Percentiles rank a stretch among this genome's conserved stretches.
Evolutionary conservation across 1,284 basidiomycete genomes (phyloP).

Genomic region (Waitea zeae): DNA sequence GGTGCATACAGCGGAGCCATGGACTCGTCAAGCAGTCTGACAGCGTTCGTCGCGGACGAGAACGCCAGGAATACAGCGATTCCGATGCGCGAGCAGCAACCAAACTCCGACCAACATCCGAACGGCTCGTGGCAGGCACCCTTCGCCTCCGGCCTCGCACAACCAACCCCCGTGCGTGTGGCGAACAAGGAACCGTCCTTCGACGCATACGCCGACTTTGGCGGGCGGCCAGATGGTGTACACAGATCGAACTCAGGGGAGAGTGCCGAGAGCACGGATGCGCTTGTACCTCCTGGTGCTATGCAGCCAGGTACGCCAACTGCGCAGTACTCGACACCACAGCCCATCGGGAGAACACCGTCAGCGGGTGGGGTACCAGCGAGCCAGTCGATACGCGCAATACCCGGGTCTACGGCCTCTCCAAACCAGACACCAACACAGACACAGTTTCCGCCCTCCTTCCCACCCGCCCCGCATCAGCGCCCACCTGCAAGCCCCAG

Average conservation of each 20-base stretch:
- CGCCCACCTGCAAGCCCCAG: too few relatives aligned
- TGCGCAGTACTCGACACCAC: not conserved
- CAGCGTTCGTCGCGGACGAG: slow-evolving; percentile 6
- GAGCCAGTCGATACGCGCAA: slow-evolving; percentile 4
- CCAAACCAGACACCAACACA: slow-evolving; percentile 11
- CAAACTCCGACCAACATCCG: not conserved
- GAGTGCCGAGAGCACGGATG: not conserved
- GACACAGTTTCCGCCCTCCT: slow-evolving; percentile 7
- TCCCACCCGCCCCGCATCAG: too few relatives aligned
- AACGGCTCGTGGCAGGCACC: too few relatives aligned
- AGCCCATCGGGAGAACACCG: not conserved
- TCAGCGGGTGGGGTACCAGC: slow-evolving; percentile 3
- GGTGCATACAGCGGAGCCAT: slow-evolving; percentile 13
- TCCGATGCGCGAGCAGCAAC: not conserved
- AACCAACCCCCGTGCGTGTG: slow-evolving; percentile 5
- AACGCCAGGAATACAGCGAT: not conserved
- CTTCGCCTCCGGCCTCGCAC: slow-evolving; percentile 2
- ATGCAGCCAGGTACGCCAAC: not conserved
- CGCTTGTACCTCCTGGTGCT: not conserved
- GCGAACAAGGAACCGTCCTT: not conserved
- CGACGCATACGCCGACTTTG: slow-evolving; percentile 2
- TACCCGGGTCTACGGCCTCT: slow-evolving; percentile 1
- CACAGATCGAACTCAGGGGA: too few relatives aligned
- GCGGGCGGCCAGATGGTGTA: too few relatives aligned
- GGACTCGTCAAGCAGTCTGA: slow-evolving; percentile 19